Evolutionary conservation across 805 yeast genomes (phyloP).

Genomic region (Wickerhamiella spandovensis): DNA sequence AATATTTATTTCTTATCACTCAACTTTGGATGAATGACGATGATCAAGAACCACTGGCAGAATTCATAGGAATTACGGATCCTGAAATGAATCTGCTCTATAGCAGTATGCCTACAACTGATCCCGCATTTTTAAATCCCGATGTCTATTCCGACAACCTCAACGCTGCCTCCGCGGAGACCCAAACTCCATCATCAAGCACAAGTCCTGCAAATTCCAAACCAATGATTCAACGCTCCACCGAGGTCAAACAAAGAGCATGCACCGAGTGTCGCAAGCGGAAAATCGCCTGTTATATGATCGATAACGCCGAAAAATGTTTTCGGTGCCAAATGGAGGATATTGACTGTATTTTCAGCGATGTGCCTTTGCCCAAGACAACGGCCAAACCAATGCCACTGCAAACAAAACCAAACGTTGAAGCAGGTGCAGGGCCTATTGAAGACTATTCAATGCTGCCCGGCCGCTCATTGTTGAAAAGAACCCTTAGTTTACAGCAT

Average conservation of each 20-base stretch:
- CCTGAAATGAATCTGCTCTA: not conserved
- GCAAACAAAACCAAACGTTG: constrained; percentile 2
- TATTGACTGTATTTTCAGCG: constrained; percentile 62
- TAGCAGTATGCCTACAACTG: not conserved
- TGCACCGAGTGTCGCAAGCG: constrained; percentile 79
- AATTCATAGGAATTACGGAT: not conserved
- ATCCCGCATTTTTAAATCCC: not conserved
- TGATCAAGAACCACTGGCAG: not conserved
- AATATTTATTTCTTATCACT: not conserved
- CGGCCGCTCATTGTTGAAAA: constrained; percentile 50
- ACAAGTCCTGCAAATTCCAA: not conserved
- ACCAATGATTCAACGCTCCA: constrained; percentile 10
- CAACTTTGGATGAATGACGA: not conserved
- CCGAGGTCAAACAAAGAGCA: constrained; percentile 31
- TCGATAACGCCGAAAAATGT: constrained; percentile 38
- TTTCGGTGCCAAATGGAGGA: constrained; percentile 66
- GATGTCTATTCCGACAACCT: not conserved
- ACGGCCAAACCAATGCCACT: constrained; percentile 24
- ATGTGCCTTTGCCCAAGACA: constrained; percentile 20
- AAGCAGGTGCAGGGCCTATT: constrained; percentile 31
- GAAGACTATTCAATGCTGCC: constrained; percentile 54
- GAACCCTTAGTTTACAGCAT: constrained; percentile 63
- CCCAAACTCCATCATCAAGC: not conserved
- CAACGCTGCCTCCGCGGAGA: not conserved
- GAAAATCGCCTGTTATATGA: constrained; percentile 68